phyloP scores from a whole-genome alignment of 2,329 filamentous ascomycete species.

The Pseudomassariella vexata region DNA sequence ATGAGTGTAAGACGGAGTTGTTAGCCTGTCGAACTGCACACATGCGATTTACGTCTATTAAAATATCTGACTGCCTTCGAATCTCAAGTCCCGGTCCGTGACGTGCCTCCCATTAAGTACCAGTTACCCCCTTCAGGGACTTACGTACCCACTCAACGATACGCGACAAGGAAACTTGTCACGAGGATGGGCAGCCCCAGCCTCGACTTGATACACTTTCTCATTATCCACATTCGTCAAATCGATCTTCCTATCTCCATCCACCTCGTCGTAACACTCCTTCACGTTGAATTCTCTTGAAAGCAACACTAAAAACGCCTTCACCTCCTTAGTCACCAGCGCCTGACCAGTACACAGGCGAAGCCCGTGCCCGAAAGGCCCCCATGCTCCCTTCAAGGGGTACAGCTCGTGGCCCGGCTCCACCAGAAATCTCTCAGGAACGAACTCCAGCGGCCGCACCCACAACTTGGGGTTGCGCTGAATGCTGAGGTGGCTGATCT shows the following conservation, averaged over 20 bases:
- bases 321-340: constrained; percentile 46
- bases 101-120: too few relatives aligned
- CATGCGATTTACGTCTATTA: too few relatives aligned
- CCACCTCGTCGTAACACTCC: constrained; percentile 29
- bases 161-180: too few relatives aligned
- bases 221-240: too few relatives aligned
- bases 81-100: too few relatives aligned
- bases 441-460: constrained; percentile 29
- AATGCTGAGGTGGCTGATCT: constrained; percentile 13
- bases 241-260: too few relatives aligned
- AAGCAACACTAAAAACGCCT: constrained; percentile 42
- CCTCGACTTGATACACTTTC: constrained; percentile 20
- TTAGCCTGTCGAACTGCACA: too few relatives aligned
- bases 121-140: too few relatives aligned
- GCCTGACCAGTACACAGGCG: constrained; percentile 52
- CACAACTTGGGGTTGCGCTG: constrained; percentile 30
- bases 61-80: too few relatives aligned
- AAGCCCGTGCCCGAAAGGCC: constrained; percentile 47
- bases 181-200: too few relatives aligned
- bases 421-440: constrained; percentile 36
- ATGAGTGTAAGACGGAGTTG: too few relatives aligned
- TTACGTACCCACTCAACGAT: too few relatives aligned
- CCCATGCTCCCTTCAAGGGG: constrained; percentile 38
- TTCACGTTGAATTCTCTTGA: constrained; percentile 44
- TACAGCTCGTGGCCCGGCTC: constrained; percentile 24